Conservation (phyloP, 2,329 filamentous ascomycete genomes). For the Coniochaeta ligniaria region DNA sequence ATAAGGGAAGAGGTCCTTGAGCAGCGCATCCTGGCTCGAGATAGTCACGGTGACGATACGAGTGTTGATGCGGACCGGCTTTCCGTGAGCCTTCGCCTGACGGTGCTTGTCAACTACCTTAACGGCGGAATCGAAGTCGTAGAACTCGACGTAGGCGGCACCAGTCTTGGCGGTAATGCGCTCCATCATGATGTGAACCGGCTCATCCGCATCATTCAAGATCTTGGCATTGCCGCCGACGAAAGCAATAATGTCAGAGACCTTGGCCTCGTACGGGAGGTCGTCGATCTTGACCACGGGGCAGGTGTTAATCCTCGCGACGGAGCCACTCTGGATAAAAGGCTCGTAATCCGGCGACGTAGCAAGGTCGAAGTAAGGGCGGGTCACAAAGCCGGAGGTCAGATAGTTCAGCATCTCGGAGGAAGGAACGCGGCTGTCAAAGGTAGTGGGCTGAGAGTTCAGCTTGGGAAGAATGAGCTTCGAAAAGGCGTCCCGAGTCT, state of each 20-base stretch:
- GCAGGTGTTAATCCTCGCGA: conserved; percentile 19
- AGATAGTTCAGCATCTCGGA: conserved; percentile 31
- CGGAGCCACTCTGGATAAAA: conserved; percentile 32
- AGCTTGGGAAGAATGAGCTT: background rate
- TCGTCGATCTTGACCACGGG: conserved; percentile 48
- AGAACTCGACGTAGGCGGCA: conserved; percentile 54
- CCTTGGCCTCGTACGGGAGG: conserved; percentile 44
- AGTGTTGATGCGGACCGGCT: conserved; percentile 44
- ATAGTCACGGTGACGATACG: conserved; percentile 50
- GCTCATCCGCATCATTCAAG: conserved; percentile 45
- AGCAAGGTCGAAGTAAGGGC: conserved; percentile 26
- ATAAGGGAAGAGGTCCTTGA: conserved; percentile 55
- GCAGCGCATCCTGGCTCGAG: conserved; percentile 47
- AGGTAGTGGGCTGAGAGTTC: background rate
- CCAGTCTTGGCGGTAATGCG: conserved; percentile 55
- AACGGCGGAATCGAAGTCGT: conserved; percentile 43
- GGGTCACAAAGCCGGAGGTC: conserved; percentile 21
- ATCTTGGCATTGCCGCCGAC: conserved; percentile 51
- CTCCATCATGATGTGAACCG: conserved; percentile 59
- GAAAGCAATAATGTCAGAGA: conserved; percentile 50
- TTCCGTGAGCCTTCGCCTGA: conserved; percentile 26
- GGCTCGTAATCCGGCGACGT: conserved; percentile 35
- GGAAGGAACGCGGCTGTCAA: background rate
- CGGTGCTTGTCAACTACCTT: conserved; percentile 43
- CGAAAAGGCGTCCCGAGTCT: background rate